phyloP scores from a whole-genome alignment of 176 grass and related monocot genomes.

The Juncus effusus region DNA sequence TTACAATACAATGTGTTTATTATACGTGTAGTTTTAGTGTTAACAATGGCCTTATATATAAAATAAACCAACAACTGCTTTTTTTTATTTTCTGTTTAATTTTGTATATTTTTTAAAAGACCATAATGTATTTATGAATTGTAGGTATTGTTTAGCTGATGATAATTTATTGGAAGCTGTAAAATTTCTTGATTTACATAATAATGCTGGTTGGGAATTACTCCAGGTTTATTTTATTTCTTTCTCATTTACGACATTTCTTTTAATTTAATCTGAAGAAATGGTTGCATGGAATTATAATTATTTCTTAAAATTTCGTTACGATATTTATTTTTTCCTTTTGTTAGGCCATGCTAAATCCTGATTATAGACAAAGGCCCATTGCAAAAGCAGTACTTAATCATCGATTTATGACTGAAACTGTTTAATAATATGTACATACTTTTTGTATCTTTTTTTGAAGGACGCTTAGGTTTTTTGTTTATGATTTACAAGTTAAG shows the following conservation, averaged over 20 bases:
- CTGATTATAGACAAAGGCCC: slow-evolving; percentile 72
- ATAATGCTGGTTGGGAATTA: slow-evolving; percentile 83
- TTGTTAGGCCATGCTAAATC: slow-evolving; percentile 74
- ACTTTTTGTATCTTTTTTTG: too few species aligned
- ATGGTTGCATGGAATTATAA: too few species aligned
- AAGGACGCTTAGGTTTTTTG: too few species aligned
- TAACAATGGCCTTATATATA: too few species aligned
- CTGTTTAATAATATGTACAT: slow-evolving; percentile 27
- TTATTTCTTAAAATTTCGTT: neutral
- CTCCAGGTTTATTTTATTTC: slow-evolving; percentile 51
- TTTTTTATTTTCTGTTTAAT: too few species aligned
- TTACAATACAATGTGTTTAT: too few species aligned
- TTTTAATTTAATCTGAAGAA: neutral
- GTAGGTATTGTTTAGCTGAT: slow-evolving; percentile 78
- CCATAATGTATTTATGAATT: slow-evolving; percentile 4
- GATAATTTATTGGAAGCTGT: slow-evolving; percentile 63
- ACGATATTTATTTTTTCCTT: neutral
- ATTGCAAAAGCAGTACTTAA: slow-evolving; percentile 71
- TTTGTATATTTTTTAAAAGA: neutral
- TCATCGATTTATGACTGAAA: slow-evolving; percentile 74
- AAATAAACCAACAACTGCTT: too few species aligned
- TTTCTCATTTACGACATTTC: neutral
- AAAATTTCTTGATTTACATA: slow-evolving; percentile 76
- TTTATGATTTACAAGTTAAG: too few species aligned
- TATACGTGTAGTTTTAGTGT: too few species aligned